Evolutionary conservation across 345 rosid species (phyloP).

Genomic region (Moringa oleifera): DNA sequence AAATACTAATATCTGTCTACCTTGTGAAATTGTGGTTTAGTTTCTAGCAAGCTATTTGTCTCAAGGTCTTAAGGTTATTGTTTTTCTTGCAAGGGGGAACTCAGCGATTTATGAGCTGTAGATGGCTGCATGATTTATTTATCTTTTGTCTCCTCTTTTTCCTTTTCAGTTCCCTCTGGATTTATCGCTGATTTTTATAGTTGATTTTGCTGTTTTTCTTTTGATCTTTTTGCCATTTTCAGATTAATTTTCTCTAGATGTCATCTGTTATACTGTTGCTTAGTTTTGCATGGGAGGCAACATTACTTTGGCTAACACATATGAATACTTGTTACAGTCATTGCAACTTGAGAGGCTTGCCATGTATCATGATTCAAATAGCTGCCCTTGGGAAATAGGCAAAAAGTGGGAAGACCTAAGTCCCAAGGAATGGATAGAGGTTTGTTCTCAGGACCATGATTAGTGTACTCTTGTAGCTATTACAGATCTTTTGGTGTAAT

Average conservation of each 20-base stretch:
- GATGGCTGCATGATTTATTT: no score
- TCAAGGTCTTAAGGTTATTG: no score
- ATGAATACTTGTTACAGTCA: slow-evolving; percentile 48
- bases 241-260: not conserved
- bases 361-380: slow-evolving; percentile 82
- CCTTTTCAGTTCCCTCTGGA: not conserved
- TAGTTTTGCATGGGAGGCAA: slow-evolving; percentile 11
- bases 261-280: slow-evolving; percentile 8
- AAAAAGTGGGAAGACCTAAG: slow-evolving; percentile 89
- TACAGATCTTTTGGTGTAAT: not conserved
- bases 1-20: no score
- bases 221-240: no score
- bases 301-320: slow-evolving; percentile 22
- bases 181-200: not conserved
- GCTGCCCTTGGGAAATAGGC: slow-evolving; percentile 73
- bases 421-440: slow-evolving; percentile 95
- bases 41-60: no score
- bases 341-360: slow-evolving; percentile 94
- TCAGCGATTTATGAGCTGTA: no score
- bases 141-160: no score
- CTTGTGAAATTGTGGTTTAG: no score
- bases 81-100: no score
- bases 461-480: not conserved
- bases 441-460: slow-evolving; percentile 30
- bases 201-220: not conserved